Evolutionary conservation across 495 filamentous ascomycete species (phyloP), one percentile per base, ranked within the genome.

Genomic region (Parachaetomium inaequale): DNA sequence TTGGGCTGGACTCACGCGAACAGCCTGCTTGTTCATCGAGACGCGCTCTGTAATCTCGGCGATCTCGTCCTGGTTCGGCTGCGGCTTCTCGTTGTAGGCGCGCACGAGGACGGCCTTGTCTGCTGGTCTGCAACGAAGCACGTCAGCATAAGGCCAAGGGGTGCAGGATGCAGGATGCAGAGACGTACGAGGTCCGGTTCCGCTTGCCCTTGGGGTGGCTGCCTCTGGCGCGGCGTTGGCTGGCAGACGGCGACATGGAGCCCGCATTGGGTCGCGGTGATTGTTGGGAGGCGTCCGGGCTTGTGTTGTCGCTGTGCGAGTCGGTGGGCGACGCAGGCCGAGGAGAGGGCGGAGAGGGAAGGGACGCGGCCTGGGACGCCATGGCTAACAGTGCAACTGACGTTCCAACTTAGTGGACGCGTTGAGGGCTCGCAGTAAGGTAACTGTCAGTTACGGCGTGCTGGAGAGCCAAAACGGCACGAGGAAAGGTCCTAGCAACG

Each of bases 11-110:
- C 88, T 81, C 68, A 97, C 94, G 85, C 98, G 95, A 19, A 98
- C 91, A 80, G 97, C 93, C 74, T 97, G 97, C 77, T 99, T 94
- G 63, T 90, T 94, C 67, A 99, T 82, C 49, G 89, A 87, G 57
- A 98, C 95, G 71, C 84, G 86, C 74, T 21, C 25, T 49, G 21
- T 49, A 7, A 26, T 82, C 84, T 57, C 42, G 42, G 93, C 88
- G 61, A 99, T 91, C 67, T 87, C 88, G 17, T 85, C 81, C 75
- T 97, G 97, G 78, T 98, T 94, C 56, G 95, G 95, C 72, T 96
- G 96, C 4, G 92, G 82, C 70, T 97, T 93, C 38, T 79, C 80
- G 64, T 85, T 81, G 72, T 96, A 98, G 67, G 94, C 93, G 28
- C 87, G 82, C 76, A 98, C 93, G 54, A 98, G 88, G 63, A 93